Percentiles rank a stretch among this genome's conserved stretches.
Evolutionary conservation across 2,329 filamentous ascomycete genomes (phyloP).

Genomic region (Cercospora sp.): DNA sequence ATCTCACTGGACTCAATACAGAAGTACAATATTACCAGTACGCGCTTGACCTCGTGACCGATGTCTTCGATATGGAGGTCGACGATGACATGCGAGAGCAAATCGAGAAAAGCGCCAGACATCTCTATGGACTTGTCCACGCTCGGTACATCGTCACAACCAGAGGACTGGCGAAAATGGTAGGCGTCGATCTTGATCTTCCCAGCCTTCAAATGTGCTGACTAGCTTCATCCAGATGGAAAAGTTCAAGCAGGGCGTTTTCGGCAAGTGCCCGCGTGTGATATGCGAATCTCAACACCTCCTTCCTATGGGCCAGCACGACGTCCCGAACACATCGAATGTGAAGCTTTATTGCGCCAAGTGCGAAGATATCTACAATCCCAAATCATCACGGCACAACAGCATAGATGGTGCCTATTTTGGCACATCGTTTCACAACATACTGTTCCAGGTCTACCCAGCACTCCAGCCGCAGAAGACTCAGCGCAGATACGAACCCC

Average conservation of each 20-base stretch:
- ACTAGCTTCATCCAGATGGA: slow-evolving; percentile 67
- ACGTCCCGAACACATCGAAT: slow-evolving; percentile 80
- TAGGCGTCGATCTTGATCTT: slow-evolving; percentile 45
- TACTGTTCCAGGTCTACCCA: slow-evolving; percentile 97
- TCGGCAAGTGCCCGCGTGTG: slow-evolving; percentile 96
- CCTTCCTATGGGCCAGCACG: slow-evolving; percentile 90
- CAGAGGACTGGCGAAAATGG: slow-evolving; percentile 92
- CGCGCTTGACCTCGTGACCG: slow-evolving; percentile 93
- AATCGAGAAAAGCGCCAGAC: slow-evolving; percentile 94
- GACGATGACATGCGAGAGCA: slow-evolving; percentile 98
- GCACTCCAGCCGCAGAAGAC: slow-evolving; percentile 84
- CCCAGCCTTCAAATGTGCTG: neutral
- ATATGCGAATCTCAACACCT: slow-evolving; percentile 92
- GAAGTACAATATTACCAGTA: slow-evolving; percentile 99
- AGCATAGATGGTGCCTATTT: slow-evolving; percentile 98
- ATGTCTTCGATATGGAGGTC: slow-evolving; percentile 97
- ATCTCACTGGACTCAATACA: slow-evolving; percentile 92
- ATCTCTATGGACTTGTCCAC: slow-evolving; percentile 94
- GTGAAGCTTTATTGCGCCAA: slow-evolving; percentile 97
- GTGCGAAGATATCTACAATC: slow-evolving; percentile 98
- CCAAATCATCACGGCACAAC: slow-evolving; percentile 93
- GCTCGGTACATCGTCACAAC: slow-evolving; percentile 97
- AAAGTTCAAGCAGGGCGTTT: slow-evolving; percentile 97
- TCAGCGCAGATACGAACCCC: slow-evolving; percentile 79
- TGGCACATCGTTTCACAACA: slow-evolving; percentile 96